A percentile compares a stretch with the other conserved stretches of the same genome.
phyloP scores from a whole-genome alignment of 768 basidiomycete genomes.

The Tulasnella calospora region DNA sequence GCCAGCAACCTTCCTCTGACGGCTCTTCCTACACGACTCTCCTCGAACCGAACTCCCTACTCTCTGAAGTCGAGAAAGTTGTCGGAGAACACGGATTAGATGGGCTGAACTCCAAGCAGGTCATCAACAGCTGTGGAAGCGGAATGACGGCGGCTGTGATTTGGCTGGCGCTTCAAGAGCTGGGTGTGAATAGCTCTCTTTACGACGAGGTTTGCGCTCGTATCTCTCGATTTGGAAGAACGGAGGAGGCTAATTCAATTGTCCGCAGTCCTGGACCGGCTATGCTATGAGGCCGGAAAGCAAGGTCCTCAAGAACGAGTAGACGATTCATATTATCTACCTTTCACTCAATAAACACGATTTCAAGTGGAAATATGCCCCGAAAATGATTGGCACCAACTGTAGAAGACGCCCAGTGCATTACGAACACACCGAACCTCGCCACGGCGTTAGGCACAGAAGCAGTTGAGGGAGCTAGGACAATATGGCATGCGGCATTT shows the following conservation, averaged over 20 bases:
- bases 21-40: constrained; percentile 48
- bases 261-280: constrained; percentile 77
- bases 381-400: no score
- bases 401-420: no score
- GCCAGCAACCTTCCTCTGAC: constrained; percentile 39
- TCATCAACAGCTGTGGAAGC: constrained; percentile 83
- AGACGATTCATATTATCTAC: background rate
- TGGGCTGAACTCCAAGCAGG: constrained; percentile 52
- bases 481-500: no score
- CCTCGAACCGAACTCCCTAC: constrained; percentile 54
- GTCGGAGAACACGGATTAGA: constrained; percentile 52
- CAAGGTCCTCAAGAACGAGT: constrained; percentile 44
- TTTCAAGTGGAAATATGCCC: no score
- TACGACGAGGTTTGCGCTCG: constrained; percentile 80
- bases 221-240: background rate
- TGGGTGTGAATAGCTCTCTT: constrained; percentile 53
- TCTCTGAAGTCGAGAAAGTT: constrained; percentile 53
- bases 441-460: no score
- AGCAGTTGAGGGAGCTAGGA: no score
- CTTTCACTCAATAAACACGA: no score
- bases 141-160: constrained; percentile 97
- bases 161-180: constrained; percentile 82
- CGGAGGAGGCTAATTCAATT: background rate
- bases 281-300: constrained; percentile 76
- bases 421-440: no score